These are phyloP conservation scores for Arabidopsis hybrid DNA, from an alignment of 441 rosid genomes.

Conservation along the genomic window DNA sequence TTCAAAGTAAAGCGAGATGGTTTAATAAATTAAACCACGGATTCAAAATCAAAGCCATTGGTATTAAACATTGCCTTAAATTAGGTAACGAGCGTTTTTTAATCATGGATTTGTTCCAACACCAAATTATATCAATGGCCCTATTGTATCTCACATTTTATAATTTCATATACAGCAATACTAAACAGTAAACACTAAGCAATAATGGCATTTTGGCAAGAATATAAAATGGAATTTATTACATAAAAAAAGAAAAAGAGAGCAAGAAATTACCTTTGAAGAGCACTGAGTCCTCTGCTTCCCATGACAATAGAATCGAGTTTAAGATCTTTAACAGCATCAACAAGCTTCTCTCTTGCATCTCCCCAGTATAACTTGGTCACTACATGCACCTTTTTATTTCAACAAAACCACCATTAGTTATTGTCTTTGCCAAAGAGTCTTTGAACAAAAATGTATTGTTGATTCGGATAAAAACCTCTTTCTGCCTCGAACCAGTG, in stretches of 20 bases:
- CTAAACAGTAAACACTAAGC: background rate
- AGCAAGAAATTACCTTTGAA: constrained; percentile 57
- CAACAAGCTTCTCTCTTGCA: constrained; percentile 81
- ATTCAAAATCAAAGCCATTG: background rate
- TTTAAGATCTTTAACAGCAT: constrained; percentile 79
- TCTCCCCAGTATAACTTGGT: constrained; percentile 93
- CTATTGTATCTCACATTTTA: background rate
- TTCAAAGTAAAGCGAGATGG: constrained; percentile 6
- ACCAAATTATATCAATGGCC: background rate
- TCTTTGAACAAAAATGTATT: background rate
- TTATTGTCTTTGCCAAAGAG: background rate
- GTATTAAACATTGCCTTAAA: constrained; percentile 9
- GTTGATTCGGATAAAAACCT: constrained; percentile 46
- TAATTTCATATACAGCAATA: background rate
- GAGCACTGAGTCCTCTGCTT: constrained; percentile 87
- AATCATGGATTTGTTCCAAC: constrained; percentile 1
- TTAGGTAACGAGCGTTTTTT: background rate
- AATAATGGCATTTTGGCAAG: background rate
- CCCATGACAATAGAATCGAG: constrained; percentile 89
- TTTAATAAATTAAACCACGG: constrained; percentile 12
- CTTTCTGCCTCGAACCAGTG: constrained; percentile 80
- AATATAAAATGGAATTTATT: background rate
- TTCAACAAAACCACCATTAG: constrained; percentile 7
- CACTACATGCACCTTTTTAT: constrained; percentile 56
- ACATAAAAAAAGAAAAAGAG: background rate